These are phyloP conservation scores for Daldinia sp. DNA, from an alignment of 2,329 filamentous ascomycete genomes.

Conservation along the genomic window DNA sequence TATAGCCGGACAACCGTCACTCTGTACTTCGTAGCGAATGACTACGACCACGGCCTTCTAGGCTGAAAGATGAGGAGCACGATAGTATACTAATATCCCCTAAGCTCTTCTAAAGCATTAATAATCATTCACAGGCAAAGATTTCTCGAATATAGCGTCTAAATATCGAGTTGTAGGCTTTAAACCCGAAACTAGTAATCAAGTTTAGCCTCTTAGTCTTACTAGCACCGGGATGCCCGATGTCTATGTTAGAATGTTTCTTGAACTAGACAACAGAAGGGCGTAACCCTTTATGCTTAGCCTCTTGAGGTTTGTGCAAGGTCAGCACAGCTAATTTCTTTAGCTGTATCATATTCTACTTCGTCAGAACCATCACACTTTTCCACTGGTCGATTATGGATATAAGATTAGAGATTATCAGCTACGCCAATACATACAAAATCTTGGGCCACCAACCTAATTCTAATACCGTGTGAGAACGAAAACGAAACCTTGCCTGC, in stretches of 20 bases:
- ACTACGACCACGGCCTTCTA: not conserved
- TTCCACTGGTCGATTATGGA: not conserved
- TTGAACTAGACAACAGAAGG: not conserved
- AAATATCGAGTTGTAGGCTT: not conserved
- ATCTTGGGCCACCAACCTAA: not conserved
- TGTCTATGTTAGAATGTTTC: not conserved
- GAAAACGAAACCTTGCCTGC: not conserved
- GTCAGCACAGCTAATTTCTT: not conserved
- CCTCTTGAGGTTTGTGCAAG: not conserved
- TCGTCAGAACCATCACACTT: not conserved
- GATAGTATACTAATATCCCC: not conserved
- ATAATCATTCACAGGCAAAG: not conserved
- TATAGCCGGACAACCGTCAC: conserved; percentile 5
- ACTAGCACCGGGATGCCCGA: not conserved
- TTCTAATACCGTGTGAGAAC: not conserved
- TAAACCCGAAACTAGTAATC: not conserved
- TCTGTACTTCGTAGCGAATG: not conserved
- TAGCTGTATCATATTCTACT: not conserved
- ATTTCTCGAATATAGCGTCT: not conserved
- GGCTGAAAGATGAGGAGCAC: not conserved
- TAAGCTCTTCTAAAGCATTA: not conserved
- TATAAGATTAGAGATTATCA: not conserved
- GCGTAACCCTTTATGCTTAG: not conserved
- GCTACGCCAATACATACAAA: not conserved
- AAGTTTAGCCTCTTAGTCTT: not conserved